phyloP scores from a whole-genome alignment of 2,329 filamentous ascomycete genomes.

The Fusarium compactum region DNA sequence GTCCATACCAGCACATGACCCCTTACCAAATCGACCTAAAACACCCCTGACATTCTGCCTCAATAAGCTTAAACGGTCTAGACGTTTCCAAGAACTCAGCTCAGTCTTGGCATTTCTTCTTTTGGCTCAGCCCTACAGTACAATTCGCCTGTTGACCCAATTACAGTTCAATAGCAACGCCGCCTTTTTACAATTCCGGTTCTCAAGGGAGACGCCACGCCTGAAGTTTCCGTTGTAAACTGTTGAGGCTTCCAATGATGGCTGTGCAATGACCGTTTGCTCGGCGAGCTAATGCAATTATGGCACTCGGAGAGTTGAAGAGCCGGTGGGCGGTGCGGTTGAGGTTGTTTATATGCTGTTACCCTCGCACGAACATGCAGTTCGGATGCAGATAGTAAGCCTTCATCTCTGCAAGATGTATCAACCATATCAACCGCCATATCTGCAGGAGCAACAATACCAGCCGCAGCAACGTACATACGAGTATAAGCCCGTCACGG shows the following conservation, averaged over 20 bases:
- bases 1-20: constrained; percentile 3
- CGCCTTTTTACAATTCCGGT: background rate
- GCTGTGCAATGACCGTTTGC: background rate
- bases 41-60: background rate
- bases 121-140: constrained; percentile 28
- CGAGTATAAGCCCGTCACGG: constrained; percentile 30
- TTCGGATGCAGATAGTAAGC: background rate
- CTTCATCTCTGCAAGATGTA: constrained; percentile 9
- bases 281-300: background rate
- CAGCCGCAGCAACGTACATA: constrained; percentile 11
- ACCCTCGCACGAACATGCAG: background rate
- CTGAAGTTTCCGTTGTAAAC: constrained; percentile 1
- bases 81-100: constrained; percentile 23
- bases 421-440: constrained; percentile 32
- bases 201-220: constrained; percentile 21
- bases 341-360: constrained; percentile 17
- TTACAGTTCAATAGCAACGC: constrained; percentile 15
- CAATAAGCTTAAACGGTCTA: constrained; percentile 35
- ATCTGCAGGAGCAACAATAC: constrained; percentile 11
- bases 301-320: constrained; percentile 17
- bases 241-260: constrained; percentile 10
- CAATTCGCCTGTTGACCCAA: constrained; percentile 19
- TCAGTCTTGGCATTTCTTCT: constrained; percentile 23
- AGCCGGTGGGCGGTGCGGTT: constrained; percentile 3
- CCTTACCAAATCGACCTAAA: background rate